Base-by-base conservation (phyloP, 768 basidiomycete genomes). In the Mycena pura region DNA sequence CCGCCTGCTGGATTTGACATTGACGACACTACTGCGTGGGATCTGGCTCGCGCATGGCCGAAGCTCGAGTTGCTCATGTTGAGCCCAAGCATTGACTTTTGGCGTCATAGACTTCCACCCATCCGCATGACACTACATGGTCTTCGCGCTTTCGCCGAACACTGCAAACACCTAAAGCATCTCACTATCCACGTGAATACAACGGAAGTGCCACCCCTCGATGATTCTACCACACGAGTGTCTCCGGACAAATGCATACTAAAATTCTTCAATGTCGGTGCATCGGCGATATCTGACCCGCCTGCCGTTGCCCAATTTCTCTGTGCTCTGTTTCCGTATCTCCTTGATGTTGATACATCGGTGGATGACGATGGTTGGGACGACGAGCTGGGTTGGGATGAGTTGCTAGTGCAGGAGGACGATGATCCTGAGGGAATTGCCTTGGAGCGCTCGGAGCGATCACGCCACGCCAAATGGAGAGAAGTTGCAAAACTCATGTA, bases 141-240 rank as follows among this genome's bases (percentile, higher is more conserved):
- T 3, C 22, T 39, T 19, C 38, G 34, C 25, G 36, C 36, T 1
- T 51, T 51, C 14, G 38, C 24, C 15, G 29, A 7, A 15, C 27
- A 52, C n/a, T 52, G 39, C 39, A n/a, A 17, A n/a, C 8, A 46
- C 3, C 45, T 46, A 9, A n/a, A n/a, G n/a, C n/a, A n/a, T n/a
- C n/a, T n/a, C n/a, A n/a, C n/a, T n/a, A n/a, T n/a, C n/a, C n/a
- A n/a, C n/a, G n/a, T n/a, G n/a, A n/a, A n/a, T n/a, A n/a, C n/a
- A n/a, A n/a, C n/a, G n/a, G n/a, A n/a, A n/a, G 43, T 55, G 10
- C 53, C 53, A n/a, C 31, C 53, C 8, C 45, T 55, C 24, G 53
- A n/a, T n/a, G n/a, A 55, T 11, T 19, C 21, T 17, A 46, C 54
- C 6, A 43, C 44, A 9, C 34, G 36, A 25, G 39, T 51, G 9